Conservation (phyloP, 2,329 filamentous ascomycete species). For the Fusarium chlamydosporum region DNA sequence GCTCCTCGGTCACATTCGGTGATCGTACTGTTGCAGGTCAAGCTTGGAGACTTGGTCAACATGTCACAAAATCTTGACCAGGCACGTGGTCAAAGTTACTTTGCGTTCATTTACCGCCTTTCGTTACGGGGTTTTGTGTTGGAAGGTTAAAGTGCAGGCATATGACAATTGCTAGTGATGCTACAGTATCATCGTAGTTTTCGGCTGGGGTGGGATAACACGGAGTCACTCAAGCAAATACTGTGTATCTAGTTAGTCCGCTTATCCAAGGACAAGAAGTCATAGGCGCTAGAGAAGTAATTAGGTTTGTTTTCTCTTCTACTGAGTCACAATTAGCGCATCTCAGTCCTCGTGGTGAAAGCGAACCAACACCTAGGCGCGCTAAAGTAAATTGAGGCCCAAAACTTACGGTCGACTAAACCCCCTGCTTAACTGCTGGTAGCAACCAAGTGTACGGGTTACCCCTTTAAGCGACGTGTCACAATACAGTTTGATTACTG, state of each 20-base stretch:
- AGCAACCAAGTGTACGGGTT: not conserved
- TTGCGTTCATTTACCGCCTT: not conserved
- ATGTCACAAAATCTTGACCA: not conserved
- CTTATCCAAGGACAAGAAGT: too few species aligned
- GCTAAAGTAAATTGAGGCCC: constrained; percentile 3
- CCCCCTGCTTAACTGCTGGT: not conserved
- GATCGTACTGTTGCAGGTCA: not conserved
- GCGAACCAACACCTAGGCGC: not conserved
- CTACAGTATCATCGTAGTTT: not conserved
- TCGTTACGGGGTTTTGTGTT: not conserved
- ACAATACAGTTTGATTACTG: constrained; percentile 5
- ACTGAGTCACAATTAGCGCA: not conserved
- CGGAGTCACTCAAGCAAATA: not conserved
- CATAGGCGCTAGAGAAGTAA: too few species aligned
- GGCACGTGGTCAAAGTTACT: not conserved
- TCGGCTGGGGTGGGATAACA: not conserved
- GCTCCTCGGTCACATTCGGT: not conserved
- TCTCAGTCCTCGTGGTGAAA: not conserved
- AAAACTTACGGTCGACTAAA: not conserved
- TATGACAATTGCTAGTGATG: not conserved
- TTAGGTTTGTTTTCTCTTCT: not conserved
- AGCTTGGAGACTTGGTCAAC: not conserved
- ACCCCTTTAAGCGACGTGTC: constrained; percentile 6
- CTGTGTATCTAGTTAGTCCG: too few species aligned
- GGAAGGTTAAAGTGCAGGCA: constrained; percentile 1